Evolutionary conservation across 352 stramenopile species (phyloP), one percentile per base, ranked within the genome.

Genomic region (Globisporangium viniferum): DNA sequence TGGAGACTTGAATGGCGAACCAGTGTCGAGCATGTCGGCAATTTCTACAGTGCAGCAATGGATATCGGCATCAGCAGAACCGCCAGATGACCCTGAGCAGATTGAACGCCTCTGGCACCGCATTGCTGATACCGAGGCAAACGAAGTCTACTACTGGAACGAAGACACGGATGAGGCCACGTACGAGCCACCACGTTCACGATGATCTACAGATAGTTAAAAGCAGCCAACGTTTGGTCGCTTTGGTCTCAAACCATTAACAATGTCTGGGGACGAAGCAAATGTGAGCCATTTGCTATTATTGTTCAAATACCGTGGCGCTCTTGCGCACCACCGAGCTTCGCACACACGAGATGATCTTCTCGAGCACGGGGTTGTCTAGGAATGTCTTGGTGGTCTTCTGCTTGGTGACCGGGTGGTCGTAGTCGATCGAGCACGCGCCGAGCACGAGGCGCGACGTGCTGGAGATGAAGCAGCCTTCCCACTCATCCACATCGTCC

Each of bases 401-500:
- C 53, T 72, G 53, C 51, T 80, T 79, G 0, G 64, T 78, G 9
- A 67, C 64, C 6, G 72, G 74, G 33, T 90, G 54, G 20, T 81
- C 71, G 66, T 82, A 93, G 48, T 89, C 69, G 41, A 93, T 59
- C 12, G 70, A 80, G 24, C 70, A 59, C 2, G 82, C 81, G 49
- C 81, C 81, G 10, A 95, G 68, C n/a, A 93, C 83, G 44, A 95
- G 67, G 3, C 87, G 84, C 31, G 87, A 93, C 48, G 87, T 95
- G 63, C 87, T 95, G 35, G 87, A 92, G 64, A 95, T 89, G 65
- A 95, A 95, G 61, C 85, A 92, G 4, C 73, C 86, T 56, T 92
- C 77, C 87, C 87, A 95, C 48, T 75, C 64, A 18, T 85, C 75
- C 1, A 92, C 70, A 10, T 79, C 69, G 35, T 88, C 74, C 15